Evolutionary conservation across 2,329 filamentous ascomycete genomes (phyloP).

Genomic region (Colletotrichum paranaense): DNA sequence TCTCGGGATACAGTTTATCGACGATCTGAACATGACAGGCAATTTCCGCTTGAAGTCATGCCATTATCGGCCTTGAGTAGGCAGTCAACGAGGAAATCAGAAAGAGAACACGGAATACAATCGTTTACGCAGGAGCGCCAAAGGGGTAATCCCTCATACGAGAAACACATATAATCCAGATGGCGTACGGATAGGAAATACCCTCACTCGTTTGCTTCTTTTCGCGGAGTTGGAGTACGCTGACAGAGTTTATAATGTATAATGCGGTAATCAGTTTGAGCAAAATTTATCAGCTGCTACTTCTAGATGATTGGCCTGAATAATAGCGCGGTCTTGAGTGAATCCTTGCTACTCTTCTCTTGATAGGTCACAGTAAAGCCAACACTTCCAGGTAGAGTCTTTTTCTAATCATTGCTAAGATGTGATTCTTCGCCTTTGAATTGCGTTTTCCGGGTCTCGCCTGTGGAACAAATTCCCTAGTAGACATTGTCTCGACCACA

Average conservation of each 20-base stretch:
- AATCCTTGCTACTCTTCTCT: background rate
- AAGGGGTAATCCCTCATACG: background rate
- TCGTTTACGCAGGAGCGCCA: background rate
- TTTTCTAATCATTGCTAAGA: background rate
- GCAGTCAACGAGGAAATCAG: too few species aligned
- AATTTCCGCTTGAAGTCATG: background rate
- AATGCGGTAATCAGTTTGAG: background rate
- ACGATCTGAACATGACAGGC: background rate
- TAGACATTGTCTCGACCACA: too few species aligned
- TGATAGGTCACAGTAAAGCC: background rate
- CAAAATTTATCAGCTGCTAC: background rate
- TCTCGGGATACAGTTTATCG: background rate
- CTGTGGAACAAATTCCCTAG: too few species aligned
- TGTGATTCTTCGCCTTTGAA: background rate
- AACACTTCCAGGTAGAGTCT: background rate
- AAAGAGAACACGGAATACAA: background rate
- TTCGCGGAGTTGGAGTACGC: background rate
- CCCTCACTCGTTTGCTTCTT: constrained; percentile 16
- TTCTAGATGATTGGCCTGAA: accelerated
- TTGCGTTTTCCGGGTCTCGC: background rate
- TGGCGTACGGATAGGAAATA: constrained; percentile 11
- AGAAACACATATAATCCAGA: background rate
- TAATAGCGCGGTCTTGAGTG: too few species aligned
- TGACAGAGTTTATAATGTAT: background rate
- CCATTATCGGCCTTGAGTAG: background rate